A percentile compares a stretch with the other conserved stretches of the same genome.
Evolutionary conservation across 2,329 filamentous ascomycete species (phyloP).

Genomic region (Beauveria bassiana): DNA sequence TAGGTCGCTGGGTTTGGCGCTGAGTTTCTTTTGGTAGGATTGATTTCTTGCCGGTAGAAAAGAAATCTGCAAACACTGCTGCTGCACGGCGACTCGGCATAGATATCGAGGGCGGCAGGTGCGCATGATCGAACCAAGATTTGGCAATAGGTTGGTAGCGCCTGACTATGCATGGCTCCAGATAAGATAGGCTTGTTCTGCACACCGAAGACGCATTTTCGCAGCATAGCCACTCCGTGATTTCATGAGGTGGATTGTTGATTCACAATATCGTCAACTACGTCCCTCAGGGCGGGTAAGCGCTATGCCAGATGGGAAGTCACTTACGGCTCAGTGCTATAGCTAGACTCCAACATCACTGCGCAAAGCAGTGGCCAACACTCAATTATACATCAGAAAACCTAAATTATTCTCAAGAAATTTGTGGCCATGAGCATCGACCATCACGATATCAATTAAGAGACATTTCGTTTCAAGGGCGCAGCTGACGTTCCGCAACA

Average conservation of each 20-base stretch:
- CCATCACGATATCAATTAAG: slow-evolving; percentile 87
- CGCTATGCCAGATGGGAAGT: neutral
- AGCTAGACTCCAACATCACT: neutral
- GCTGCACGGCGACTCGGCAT: neutral
- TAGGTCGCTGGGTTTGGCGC: neutral
- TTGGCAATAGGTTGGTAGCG: neutral
- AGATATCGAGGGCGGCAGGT: neutral
- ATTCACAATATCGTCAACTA: neutral
- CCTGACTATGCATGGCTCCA: neutral
- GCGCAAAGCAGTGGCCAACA: neutral
- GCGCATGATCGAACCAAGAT: neutral
- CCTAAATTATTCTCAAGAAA: too few relatives aligned
- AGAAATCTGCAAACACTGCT: neutral
- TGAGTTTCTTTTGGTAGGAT: neutral
- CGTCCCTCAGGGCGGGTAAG: neutral
- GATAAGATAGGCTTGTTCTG: neutral
- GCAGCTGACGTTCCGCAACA: slow-evolving; percentile 80
- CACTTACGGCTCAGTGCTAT: neutral
- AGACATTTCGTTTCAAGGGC: slow-evolving; percentile 75
- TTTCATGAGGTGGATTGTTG: neutral
- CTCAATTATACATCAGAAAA: neutral
- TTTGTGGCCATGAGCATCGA: slow-evolving; percentile 66
- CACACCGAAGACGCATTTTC: too few relatives aligned
- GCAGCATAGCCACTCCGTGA: neutral
- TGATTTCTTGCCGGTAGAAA: neutral